Evolutionary conservation across 345 rosid species (phyloP).

Genomic region (Gossypium raimondii): DNA sequence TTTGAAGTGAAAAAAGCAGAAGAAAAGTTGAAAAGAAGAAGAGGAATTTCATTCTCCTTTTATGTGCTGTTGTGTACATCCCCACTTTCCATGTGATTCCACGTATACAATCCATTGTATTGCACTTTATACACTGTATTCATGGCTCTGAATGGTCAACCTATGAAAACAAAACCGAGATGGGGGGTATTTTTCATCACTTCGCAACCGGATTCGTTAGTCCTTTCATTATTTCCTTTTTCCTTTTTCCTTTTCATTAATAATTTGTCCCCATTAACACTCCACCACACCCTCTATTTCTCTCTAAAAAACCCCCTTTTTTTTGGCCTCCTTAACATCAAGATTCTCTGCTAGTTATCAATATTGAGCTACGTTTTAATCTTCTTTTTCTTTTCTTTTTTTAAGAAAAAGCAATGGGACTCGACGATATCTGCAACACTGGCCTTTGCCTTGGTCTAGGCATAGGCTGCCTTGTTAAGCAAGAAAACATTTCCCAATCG

Average conservation of each 20-base stretch:
- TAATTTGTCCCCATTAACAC: slow-evolving; percentile 9
- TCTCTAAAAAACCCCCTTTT: not conserved
- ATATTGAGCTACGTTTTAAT: not conserved
- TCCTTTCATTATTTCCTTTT: slow-evolving; percentile 10
- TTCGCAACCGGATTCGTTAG: slow-evolving; percentile 17
- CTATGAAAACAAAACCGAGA: slow-evolving; percentile 17
- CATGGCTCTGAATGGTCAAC: slow-evolving; percentile 21
- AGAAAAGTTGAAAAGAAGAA: slow-evolving; percentile 3
- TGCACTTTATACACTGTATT: slow-evolving; percentile 20
- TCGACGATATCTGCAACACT: slow-evolving; percentile 28
- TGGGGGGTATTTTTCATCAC: slow-evolving; percentile 10
- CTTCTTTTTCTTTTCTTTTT: too few species aligned
- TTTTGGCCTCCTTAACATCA: not conserved
- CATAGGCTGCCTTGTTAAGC: slow-evolving; percentile 23
- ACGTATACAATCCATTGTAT: slow-evolving; percentile 27
- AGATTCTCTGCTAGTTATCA: not conserved
- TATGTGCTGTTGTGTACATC: slow-evolving; percentile 12
- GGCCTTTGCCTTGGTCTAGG: slow-evolving; percentile 35
- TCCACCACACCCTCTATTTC: slow-evolving; percentile 3
- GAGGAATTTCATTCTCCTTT: slow-evolving; percentile 19
- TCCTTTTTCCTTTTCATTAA: slow-evolving; percentile 18
- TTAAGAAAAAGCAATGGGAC: slow-evolving; percentile 16
- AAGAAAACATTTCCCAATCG: slow-evolving; percentile 7
- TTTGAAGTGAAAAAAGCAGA: slow-evolving; percentile 9
- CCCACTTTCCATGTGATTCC: slow-evolving; percentile 34